Conservation (phyloP, 2,329 filamentous ascomycete species). For the Calonectria pseudoreteaudii region DNA sequence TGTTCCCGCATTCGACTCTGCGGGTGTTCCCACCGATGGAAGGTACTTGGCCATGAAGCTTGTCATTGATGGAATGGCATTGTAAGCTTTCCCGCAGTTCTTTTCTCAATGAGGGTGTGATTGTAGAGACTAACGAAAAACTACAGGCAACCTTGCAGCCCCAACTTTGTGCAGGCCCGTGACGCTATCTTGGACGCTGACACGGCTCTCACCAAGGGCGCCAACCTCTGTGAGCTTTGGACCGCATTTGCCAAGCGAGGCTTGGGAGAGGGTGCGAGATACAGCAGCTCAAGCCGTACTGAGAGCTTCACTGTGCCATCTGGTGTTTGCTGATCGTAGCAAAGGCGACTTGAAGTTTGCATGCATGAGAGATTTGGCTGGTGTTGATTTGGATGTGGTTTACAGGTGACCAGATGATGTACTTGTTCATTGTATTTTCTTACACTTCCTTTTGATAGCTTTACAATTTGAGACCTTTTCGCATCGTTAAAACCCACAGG, state of each 20-base stretch:
- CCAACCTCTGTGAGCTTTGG: slow-evolving; percentile 65
- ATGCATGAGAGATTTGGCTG: neutral
- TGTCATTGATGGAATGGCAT: slow-evolving; percentile 62
- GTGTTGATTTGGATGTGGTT: neutral
- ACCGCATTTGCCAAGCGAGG: slow-evolving; percentile 68
- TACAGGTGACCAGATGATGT: neutral
- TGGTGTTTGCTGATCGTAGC: slow-evolving; percentile 36
- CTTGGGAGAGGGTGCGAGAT: slow-evolving; percentile 55
- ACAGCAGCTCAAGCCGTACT: slow-evolving; percentile 41
- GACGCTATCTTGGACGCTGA: slow-evolving; percentile 69
- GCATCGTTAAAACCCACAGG: too few species aligned
- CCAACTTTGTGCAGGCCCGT: slow-evolving; percentile 64
- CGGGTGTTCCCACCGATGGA: slow-evolving; percentile 64
- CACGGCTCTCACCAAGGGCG: slow-evolving; percentile 60
- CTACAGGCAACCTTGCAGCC: slow-evolving; percentile 64
- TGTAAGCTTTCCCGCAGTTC: slow-evolving; percentile 39
- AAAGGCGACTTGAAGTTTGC: neutral
- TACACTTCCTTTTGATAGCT: neutral
- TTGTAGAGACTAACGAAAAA: neutral
- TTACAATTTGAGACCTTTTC: neutral
- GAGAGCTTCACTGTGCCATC: slow-evolving; percentile 47
- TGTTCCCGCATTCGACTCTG: slow-evolving; percentile 53
- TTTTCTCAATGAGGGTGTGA: too few species aligned
- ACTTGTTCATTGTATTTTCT: neutral
- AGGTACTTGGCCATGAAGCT: slow-evolving; percentile 65